Evolutionary conservation across 352 stramenopile genomes (phyloP), one percentile per base, ranked within the genome.

Genomic region (Pythium dissimile): DNA sequence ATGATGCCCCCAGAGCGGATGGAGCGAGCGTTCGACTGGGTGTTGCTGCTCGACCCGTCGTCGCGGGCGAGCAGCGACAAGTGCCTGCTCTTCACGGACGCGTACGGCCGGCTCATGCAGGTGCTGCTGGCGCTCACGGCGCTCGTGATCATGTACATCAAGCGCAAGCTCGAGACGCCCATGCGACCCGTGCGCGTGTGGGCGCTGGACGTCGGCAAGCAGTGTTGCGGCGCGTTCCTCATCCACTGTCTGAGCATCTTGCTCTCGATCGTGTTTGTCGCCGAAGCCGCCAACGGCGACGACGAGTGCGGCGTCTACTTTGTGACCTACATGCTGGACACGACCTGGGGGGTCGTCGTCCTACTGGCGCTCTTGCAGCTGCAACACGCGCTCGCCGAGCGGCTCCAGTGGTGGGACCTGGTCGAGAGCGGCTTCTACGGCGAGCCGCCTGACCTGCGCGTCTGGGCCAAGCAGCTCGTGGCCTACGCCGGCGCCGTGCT

Each of bases 221-320:
- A 91, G 57, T 73, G 72, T 48, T 50, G 85, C 2, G 80, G 74
- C 10, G 66, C 80, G 21, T 55, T 89, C 21, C 70, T 87, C 24
- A 67, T 85, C 42, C 83, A 91, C 51, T 77, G 64, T 15, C 43
- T 83, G 18, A 91, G 72, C 39, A 85, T 93, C 51, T 11, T 87
- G 45, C 58, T 80, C 24, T 85, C 79, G 2, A 77, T 90, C 24
- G 3, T 89, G 13, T 72, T 89, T 37, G 75, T 83, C 34, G 57
- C 77, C 1, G 49, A 54, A 12, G 75, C 72, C 1, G 57, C 62
- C 7, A 42, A 66, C 20, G 20, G 68, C 18, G 77, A 88, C 45
- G 73, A 90, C 47, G 78, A 89, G 60, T 91, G 83, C 38, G 83
- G 68, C 12, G 66, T 93, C 38, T 91, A 91, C 67, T 89, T 93